Percentiles rank a stretch among this genome's conserved stretches.
Evolutionary conservation across 2,329 filamentous ascomycete genomes (phyloP).

Genomic region (Ascomycota sp.): DNA sequence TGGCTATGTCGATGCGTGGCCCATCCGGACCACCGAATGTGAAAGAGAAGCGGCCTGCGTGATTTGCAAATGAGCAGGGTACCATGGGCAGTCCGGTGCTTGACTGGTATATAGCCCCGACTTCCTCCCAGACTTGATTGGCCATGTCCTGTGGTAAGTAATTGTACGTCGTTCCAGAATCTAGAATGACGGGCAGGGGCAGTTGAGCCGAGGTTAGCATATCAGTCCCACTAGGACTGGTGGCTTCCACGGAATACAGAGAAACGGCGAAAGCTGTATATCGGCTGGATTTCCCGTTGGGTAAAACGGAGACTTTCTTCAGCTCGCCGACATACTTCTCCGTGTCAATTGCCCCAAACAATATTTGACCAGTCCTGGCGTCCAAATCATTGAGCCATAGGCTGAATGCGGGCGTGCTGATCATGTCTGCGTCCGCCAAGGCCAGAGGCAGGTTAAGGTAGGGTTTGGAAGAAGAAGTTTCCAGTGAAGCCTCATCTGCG

Average conservation of each 20-base stretch:
- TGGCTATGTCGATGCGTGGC: conserved; percentile 25
- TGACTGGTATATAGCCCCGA: conserved; percentile 24
- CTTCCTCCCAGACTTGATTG: conserved; percentile 27
- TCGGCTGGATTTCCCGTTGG: conserved; percentile 17
- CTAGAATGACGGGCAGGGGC: conserved; percentile 41
- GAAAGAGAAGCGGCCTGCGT: conserved; percentile 28
- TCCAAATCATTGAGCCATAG: conserved; percentile 41
- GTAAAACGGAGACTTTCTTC: conserved; percentile 32
- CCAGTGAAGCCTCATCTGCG: conserved; percentile 23
- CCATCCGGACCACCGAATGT: conserved; percentile 26
- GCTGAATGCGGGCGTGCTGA: conserved; percentile 47
- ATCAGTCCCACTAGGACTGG: conserved; percentile 27
- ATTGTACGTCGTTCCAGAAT: conserved; percentile 52
- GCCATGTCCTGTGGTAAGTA: conserved; percentile 44
- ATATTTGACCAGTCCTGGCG: conserved; percentile 42
- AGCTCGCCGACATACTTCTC: conserved; percentile 47
- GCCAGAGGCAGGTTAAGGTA: conserved; percentile 41
- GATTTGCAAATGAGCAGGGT: conserved; percentile 24
- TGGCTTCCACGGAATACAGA: conserved; percentile 23
- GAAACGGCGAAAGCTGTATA: conserved; percentile 26
- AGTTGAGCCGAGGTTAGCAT: conserved; percentile 17
- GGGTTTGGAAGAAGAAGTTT: conserved; percentile 7
- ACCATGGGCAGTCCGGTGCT: conserved; percentile 20
- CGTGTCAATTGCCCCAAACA: conserved; percentile 65
- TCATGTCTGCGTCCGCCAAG: conserved; percentile 38